A percentile compares a stretch with the other conserved stretches of the same genome.
These are phyloP conservation scores for Erigeron canadensis DNA, from an alignment of 129 eudicot species.

Conservation along the genomic window DNA sequence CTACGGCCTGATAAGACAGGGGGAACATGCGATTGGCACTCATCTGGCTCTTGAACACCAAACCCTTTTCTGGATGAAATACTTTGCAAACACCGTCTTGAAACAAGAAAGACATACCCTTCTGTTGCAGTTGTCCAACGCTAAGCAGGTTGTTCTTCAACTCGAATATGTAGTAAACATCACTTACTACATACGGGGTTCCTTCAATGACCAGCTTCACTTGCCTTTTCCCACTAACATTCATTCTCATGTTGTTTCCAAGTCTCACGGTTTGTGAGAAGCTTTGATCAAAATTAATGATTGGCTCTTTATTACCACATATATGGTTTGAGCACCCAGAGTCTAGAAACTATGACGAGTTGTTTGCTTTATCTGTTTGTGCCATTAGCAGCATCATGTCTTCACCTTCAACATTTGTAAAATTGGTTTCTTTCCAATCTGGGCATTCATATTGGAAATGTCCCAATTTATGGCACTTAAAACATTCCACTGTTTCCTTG, in stretches of 20 bases:
- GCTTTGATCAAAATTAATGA: background rate
- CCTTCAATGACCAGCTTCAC: background rate
- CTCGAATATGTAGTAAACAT: background rate
- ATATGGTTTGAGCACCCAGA: conserved; percentile 6
- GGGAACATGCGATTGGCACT: background rate
- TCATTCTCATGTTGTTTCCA: background rate
- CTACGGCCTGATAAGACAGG: background rate
- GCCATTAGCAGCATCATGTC: background rate
- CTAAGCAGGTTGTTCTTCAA: background rate
- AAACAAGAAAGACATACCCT: background rate
- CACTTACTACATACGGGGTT: background rate
- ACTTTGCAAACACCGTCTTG: background rate
- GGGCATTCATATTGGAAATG: background rate
- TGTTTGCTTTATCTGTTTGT: background rate
- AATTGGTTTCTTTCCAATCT: background rate
- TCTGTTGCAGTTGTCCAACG: background rate
- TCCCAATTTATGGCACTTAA: background rate
- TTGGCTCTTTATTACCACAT: background rate
- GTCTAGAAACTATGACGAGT: background rate
- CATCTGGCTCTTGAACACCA: background rate
- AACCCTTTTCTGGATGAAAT: background rate
- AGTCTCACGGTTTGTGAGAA: background rate
- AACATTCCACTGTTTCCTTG: conserved; percentile 1
- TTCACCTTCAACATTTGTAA: background rate
- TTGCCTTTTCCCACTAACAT: background rate